Conservation (phyloP, 257 asterid genomes). For the Asclepias syriaca region DNA sequence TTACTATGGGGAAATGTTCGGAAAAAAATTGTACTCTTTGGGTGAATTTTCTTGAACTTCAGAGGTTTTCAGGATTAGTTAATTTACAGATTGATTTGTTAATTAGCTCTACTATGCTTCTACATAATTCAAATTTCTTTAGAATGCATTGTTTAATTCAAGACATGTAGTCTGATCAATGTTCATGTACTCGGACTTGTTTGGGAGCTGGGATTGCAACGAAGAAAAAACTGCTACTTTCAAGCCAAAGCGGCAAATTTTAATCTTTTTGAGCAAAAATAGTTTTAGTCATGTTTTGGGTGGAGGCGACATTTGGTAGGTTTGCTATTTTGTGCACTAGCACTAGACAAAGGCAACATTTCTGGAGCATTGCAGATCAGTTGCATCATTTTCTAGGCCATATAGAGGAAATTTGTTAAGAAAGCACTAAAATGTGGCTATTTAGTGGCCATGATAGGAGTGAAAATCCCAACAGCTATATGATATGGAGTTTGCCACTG, state of each 20-base stretch:
- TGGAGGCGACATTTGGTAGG: neutral
- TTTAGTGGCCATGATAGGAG: neutral
- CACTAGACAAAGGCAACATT: neutral
- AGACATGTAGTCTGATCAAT: conserved; percentile 1
- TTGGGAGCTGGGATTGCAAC: neutral
- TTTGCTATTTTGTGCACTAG: neutral
- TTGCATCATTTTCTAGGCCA: neutral
- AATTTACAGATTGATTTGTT: neutral
- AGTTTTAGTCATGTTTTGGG: neutral
- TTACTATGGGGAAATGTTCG: neutral
- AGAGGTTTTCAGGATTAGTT: neutral
- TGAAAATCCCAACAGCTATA: neutral
- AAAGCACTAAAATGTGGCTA: neutral
- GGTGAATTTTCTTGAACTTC: neutral
- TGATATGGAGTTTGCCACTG: neutral
- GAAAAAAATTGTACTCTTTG: neutral
- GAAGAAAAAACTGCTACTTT: neutral
- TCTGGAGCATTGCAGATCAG: neutral
- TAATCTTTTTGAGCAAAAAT: neutral
- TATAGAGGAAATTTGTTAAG: neutral
- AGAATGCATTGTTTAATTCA: neutral
- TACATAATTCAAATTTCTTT: neutral
- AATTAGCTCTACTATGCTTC: neutral
- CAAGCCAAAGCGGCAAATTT: neutral
- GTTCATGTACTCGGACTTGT: neutral